phyloP scores from a whole-genome alignment of 352 stramenopile species.

The Phytopythium litorale region DNA sequence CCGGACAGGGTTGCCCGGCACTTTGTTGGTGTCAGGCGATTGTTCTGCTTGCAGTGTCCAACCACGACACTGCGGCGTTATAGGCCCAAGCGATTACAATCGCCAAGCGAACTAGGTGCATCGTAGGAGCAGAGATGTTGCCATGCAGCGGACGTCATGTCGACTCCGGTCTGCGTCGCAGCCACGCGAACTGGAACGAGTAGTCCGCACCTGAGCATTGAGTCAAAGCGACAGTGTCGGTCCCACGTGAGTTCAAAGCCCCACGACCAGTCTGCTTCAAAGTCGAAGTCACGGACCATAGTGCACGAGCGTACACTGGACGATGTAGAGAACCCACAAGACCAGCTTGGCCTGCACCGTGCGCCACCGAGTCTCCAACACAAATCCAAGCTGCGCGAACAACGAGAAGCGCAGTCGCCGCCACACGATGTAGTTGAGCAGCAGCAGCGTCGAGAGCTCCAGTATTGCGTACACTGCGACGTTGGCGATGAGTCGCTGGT shows the following conservation, averaged over 20 bases:
- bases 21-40: too few species aligned
- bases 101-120: too few species aligned
- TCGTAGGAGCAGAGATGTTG: too few species aligned
- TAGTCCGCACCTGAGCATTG: slow-evolving; percentile 1
- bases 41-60: too few species aligned
- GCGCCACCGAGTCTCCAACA: slow-evolving; percentile 27
- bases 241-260: too few species aligned
- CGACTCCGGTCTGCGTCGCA: not conserved
- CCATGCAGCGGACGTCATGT: not conserved
- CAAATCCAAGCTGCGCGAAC: slow-evolving; percentile 31
- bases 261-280: too few species aligned
- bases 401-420: slow-evolving; percentile 19
- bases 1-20: too few species aligned
- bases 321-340: slow-evolving; percentile 36
- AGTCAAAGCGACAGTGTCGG: too few species aligned
- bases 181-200: slow-evolving; percentile 4
- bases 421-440: slow-evolving; percentile 21
- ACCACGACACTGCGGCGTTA: too few species aligned
- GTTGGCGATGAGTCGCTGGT: slow-evolving; percentile 14
- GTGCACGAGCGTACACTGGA: slow-evolving; percentile 26
- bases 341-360: slow-evolving; percentile 31
- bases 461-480: slow-evolving; percentile 32
- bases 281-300: slow-evolving; percentile 15
- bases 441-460: slow-evolving; percentile 31
- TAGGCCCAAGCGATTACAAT: too few species aligned